Evolutionary conservation across 2,329 filamentous ascomycete genomes (phyloP).

Genomic region (Ascochyta koolunga): DNA sequence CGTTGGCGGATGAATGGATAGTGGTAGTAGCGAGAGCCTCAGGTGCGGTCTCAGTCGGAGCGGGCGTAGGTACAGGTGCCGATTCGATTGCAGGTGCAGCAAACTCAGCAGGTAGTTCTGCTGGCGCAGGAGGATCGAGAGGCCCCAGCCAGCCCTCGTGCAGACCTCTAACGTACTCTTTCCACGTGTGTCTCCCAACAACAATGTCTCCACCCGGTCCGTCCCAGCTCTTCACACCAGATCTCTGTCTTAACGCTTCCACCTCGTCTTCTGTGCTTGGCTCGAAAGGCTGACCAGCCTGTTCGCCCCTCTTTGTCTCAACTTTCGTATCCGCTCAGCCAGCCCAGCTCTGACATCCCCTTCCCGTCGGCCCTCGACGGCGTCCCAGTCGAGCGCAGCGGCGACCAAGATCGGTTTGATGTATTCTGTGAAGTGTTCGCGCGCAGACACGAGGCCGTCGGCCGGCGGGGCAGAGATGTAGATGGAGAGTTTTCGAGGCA

Average conservation of each 20-base stretch:
- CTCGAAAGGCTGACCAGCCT: slow-evolving; percentile 50
- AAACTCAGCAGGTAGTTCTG: slow-evolving; percentile 29
- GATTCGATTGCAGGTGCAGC: slow-evolving; percentile 18
- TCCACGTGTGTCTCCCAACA: slow-evolving; percentile 92
- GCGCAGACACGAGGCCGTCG: slow-evolving; percentile 81
- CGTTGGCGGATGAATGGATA: slow-evolving; percentile 21
- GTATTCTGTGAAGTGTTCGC: slow-evolving; percentile 95
- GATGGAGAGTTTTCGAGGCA: slow-evolving; percentile 84
- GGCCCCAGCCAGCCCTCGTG: slow-evolving; percentile 98
- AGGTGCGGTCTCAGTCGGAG: slow-evolving; percentile 18
- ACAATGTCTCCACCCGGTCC: slow-evolving; percentile 84
- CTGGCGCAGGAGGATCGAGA: slow-evolving; percentile 63
- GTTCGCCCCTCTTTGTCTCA: slow-evolving; percentile 65
- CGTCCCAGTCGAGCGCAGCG: slow-evolving; percentile 93
- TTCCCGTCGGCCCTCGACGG: slow-evolving; percentile 87
- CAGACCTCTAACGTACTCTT: slow-evolving; percentile 90
- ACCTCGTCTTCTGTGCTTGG: slow-evolving; percentile 65
- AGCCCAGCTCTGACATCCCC: slow-evolving; percentile 89
- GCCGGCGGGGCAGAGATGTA: slow-evolving; percentile 86
- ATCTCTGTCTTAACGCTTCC: slow-evolving; percentile 66
- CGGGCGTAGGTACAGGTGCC: slow-evolving; percentile 9
- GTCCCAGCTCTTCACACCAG: slow-evolving; percentile 72
- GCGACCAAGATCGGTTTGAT: slow-evolving; percentile 91
- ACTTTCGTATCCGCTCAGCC: slow-evolving; percentile 80
- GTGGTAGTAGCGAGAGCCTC: slow-evolving; percentile 20